These are phyloP conservation scores for Nicotiana attenuata DNA, from an alignment of 257 asterid genomes.

Conservation along the genomic window DNA sequence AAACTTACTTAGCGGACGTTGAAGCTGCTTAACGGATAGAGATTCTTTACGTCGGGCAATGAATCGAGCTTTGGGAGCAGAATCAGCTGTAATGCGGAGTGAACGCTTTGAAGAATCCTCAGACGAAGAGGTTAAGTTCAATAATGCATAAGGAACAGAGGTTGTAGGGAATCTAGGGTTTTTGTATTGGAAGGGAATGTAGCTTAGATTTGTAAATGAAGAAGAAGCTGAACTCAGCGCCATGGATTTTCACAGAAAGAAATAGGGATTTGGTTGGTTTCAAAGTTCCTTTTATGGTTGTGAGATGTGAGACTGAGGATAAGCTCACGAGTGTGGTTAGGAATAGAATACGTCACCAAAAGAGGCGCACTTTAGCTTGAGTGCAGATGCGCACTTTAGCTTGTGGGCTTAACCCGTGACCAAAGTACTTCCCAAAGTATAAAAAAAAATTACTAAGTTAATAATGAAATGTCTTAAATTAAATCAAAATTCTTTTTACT, in stretches of 20 bases:
- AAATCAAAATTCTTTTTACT: no score
- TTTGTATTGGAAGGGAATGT: slow-evolving; percentile 29
- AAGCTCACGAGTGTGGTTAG: background rate
- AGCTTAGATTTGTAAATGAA: slow-evolving; percentile 19
- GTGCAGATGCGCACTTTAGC: background rate
- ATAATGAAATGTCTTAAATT: no score
- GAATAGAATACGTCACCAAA: background rate
- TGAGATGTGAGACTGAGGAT: background rate
- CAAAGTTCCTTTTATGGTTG: background rate
- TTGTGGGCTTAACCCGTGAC: background rate
- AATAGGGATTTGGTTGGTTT: background rate
- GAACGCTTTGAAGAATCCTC: slow-evolving; percentile 42
- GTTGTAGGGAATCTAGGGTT: slow-evolving; percentile 32
- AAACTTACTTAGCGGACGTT: slow-evolving; percentile 62
- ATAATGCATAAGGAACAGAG: slow-evolving; percentile 16
- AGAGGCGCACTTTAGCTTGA: background rate
- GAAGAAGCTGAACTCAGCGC: slow-evolving; percentile 36
- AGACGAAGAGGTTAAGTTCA: slow-evolving; percentile 34
- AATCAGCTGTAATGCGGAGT: slow-evolving; percentile 54
- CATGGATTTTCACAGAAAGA: slow-evolving; percentile 23
- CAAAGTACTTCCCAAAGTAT: no score
- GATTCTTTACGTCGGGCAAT: slow-evolving; percentile 63
- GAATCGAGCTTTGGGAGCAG: slow-evolving; percentile 70
- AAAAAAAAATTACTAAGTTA: no score
- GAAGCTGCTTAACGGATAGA: slow-evolving; percentile 59